Conservation (phyloP, 148 eudicot genomes). For the Chenopodium album region DNA sequence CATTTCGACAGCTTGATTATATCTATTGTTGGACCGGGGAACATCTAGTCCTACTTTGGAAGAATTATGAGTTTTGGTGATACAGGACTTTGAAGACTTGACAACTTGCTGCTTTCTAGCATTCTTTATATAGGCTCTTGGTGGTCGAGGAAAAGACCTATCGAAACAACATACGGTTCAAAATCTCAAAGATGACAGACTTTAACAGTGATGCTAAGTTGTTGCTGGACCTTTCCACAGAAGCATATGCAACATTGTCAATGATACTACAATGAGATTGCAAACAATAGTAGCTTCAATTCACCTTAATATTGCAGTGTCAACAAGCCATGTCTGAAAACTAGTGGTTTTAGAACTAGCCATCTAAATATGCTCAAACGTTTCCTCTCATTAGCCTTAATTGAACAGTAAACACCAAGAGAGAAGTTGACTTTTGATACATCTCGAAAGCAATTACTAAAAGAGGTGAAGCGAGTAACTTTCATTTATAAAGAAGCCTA, state of each 20-base stretch:
- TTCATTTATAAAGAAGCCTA: background rate
- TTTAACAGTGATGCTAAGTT: background rate
- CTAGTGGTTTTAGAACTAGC: background rate
- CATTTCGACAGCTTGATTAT: constrained; percentile 36
- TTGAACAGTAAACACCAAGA: background rate
- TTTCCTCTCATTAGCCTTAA: background rate
- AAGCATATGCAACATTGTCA: background rate
- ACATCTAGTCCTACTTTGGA: constrained; percentile 28
- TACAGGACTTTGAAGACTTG: constrained; percentile 37
- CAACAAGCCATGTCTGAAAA: background rate
- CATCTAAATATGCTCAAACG: background rate
- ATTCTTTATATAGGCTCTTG: constrained; percentile 40
- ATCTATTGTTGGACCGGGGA: constrained; percentile 38
- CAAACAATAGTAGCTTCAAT: background rate
- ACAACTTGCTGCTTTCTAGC: constrained; percentile 35
- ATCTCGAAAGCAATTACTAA: background rate
- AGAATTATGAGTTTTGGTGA: constrained; percentile 16
- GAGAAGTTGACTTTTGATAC: background rate
- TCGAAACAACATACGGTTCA: background rate
- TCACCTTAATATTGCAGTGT: background rate
- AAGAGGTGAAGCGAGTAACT: background rate
- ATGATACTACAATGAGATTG: background rate
- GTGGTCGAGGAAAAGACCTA: constrained; percentile 79
- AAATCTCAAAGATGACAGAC: background rate
- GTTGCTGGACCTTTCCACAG: background rate